Evolutionary conservation across 352 stramenopile species (phyloP), one percentile per base, ranked within the genome.

Genomic region (Phytophthora hibernalis): DNA sequence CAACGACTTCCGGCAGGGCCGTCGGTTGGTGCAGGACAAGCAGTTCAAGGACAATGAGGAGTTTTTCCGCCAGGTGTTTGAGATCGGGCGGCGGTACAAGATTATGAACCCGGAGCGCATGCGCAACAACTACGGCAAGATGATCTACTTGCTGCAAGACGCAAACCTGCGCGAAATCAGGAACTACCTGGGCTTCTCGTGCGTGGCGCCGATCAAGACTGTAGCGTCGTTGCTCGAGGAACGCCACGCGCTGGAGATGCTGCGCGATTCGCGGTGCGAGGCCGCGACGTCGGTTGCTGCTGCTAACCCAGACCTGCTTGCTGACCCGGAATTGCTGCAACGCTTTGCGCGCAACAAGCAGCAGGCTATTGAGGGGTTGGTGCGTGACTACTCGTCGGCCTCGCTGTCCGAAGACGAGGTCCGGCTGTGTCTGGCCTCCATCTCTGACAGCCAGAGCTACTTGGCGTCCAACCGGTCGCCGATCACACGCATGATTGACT

Each of bases 141-240:
- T 98, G 74, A 97, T 98, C 65, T 98, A 98, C 74, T 69, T 98
- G 58, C 65, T 98, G 21, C 93, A 98, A 73, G 94, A 98, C 70
- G 80, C 92, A 11, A 90, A 93, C 57, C 67, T 90, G 49, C 76
- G 83, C 10, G 83, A 92, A 30, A 87, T 97, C 44, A 55, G 76
- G 26, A 85, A 80, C 33, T 80, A 84, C 55, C 57, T 97, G 0
- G 88, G 86, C 28, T 96, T 97, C 58, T 92, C 81, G 22, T 91
- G 82, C 54, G 79, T 90, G 31, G 69, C 65, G 26, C 72, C 68
- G 7, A 90, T 92, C 31, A 72, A 83, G 51, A 97, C 93, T 24
- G 92, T 98, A 3, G 66, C 60, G 20, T 72, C 77, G 11, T 90
- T 97, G 64, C 69, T 98, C 18, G 62, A 94, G 50, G 73, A 89